Base-by-base conservation (phyloP, 176 grass and related monocot species). In the Pontederia paniculata region DNA sequence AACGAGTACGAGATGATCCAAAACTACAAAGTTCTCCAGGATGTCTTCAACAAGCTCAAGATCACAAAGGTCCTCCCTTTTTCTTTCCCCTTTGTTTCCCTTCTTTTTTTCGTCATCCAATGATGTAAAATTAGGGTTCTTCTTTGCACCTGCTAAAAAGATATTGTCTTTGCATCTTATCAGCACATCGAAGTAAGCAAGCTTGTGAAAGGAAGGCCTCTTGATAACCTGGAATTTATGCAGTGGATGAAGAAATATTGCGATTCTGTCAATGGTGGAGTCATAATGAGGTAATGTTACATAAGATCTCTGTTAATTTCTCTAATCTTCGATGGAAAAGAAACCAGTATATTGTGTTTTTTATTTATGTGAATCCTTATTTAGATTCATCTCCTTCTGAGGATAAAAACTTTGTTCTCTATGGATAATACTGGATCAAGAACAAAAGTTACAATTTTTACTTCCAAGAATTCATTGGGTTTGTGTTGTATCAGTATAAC, bases 21-120 rank as follows among this genome's bases (percentile, higher is more conserved):
- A 66, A 98, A 98, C 45, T 98, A 98, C 54, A 98, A 98, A 75
- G 94, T 98, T 0, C 83, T 98, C 22, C 94, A 98, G 84, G 94
- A 98, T 12, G 94, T 98, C 0, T 98, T 98, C 75, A 98, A 88
- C 54, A 98, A 91, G 47, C 80, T 91, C 1, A 98, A 98, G 78
- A 82, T 98, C 67, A 98, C 78, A 13, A 98, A 91, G 94, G 94
- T 93, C 3, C 44, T 14, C 17, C 8, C 9, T 51, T 50, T 14
- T 3, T 5, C 5, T 44, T n/a, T n/a, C n/a, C n/a, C n/a, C n/a
- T n/a, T n/a, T n/a, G n/a, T n/a, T n/a, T n/a, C n/a, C n/a, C n/a
- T n/a, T n/a, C n/a, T n/a, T n/a, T n/a, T n/a, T n/a, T n/a, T n/a
- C n/a, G n/a, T n/a, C n/a, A n/a, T n/a, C n/a, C n/a, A n/a, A n/a